Percentiles rank a stretch among this genome's conserved stretches.
Conservation (phyloP, 2,329 filamentous ascomycete species). For the Massarina eburnea region DNA sequence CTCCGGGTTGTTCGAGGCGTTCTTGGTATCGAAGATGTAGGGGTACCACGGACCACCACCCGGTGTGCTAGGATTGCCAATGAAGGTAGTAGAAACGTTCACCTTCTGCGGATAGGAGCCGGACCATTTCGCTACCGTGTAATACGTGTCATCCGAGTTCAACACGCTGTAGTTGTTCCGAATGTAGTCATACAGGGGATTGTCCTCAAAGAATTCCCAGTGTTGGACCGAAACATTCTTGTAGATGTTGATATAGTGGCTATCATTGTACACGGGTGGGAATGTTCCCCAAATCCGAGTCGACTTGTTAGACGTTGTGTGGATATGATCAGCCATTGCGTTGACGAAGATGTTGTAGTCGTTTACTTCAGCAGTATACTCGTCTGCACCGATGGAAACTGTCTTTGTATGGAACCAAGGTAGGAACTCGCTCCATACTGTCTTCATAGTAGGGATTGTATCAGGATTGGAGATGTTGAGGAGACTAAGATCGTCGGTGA, state of each 20-base stretch:
- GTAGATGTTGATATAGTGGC: conserved; percentile 29
- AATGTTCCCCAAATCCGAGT: conserved; percentile 37
- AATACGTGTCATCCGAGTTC: conserved; percentile 51
- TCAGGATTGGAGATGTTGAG: conserved; percentile 23
- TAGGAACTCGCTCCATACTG: conserved; percentile 21
- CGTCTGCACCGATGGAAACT: conserved; percentile 26
- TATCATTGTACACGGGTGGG: conserved; percentile 33
- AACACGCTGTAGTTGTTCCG: conserved; percentile 38
- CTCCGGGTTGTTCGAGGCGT: conserved; percentile 35
- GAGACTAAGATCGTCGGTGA: conserved; percentile 32
- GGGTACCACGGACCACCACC: conserved; percentile 45
- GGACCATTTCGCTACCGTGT: conserved; percentile 51
- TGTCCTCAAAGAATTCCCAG: conserved; percentile 48
- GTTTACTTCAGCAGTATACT: conserved; percentile 17
- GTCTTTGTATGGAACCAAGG: conserved; percentile 25
- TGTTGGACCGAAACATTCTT: conserved; percentile 44
- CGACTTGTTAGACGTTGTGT: conserved; percentile 9
- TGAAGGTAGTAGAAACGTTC: conserved; percentile 41
- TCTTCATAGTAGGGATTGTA: conserved; percentile 20
- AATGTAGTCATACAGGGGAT: conserved; percentile 43
- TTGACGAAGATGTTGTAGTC: conserved; percentile 28
- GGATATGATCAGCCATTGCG: conserved; percentile 17
- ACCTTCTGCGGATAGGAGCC: conserved; percentile 46
- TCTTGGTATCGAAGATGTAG: conserved; percentile 42
- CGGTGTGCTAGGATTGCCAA: conserved; percentile 43